Evolutionary conservation across 1,284 basidiomycete genomes (phyloP), one percentile per base, ranked within the genome.

Genomic region (Moesziomyces parantarcticus): DNA sequence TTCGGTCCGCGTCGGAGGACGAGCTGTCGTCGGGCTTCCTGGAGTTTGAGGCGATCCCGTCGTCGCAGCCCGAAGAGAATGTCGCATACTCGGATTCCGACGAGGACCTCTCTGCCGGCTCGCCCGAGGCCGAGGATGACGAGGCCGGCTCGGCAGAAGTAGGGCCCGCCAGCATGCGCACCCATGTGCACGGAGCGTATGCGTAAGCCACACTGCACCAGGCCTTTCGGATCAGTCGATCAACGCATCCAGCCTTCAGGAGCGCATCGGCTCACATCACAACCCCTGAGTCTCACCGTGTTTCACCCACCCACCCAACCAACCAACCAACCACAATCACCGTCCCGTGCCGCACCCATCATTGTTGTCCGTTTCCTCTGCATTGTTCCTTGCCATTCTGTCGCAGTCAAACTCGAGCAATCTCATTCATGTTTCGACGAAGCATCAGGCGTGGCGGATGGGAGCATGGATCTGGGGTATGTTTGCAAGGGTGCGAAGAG

Each of bases 21-120:
- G 65, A 68, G 32, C 40, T 61, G 26, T 61, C 65, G 16, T 47
- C 55, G n/a, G 51, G 54, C 3, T 65, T 34, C 51, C 58, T 59
- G 52, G 55, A 53, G n/a, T 55, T 66, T 20, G 69, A 72, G 22
- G 63, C 61, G 18, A 57, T 72, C 9, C 59, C 69, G 10, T 66
- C 63, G 5, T 72, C 69, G 29, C 69, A 72, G 40, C 63, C 59
- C 1, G 69, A 72, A 56, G 69, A 72, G 44, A 49, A 54, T 26
- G 26, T 49, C 25, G 23, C 51, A 0, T 62, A 58, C 10, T 29
- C 58, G 40, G 63, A 72, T n/a, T 68, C 65, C 14, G 68, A 65
- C 40, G 69, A 67, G 26, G 63, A 59, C 22, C 63, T 56, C 10
- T 71, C 68, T 34, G 62, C 61, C 45, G 61, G 67, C 20, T 64